A percentile compares a stretch with the other conserved stretches of the same genome.
Evolutionary conservation across 371 early-diverging fungal species (phyloP).

Genomic region (Mortierella sp.): DNA sequence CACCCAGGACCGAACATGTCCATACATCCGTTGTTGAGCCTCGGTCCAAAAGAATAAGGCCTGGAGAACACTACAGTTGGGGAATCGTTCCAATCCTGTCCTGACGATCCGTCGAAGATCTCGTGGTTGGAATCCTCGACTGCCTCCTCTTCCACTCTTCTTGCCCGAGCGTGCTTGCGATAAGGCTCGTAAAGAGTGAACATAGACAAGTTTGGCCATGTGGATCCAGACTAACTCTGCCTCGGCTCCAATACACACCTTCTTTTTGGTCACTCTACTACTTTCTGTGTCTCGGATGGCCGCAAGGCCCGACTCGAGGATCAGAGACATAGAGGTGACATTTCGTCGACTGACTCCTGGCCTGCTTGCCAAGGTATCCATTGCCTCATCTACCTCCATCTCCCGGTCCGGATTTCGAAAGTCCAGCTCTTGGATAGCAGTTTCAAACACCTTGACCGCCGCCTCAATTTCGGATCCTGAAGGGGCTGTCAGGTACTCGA

Average conservation of each 20-base stretch:
- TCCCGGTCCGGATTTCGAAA: slow-evolving; percentile 33
- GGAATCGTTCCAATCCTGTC: slow-evolving; percentile 60
- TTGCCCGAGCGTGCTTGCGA: not conserved
- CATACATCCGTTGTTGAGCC: slow-evolving; percentile 69
- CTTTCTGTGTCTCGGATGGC: slow-evolving; percentile 19
- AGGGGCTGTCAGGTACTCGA: slow-evolving; percentile 63
- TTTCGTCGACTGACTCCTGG: not conserved
- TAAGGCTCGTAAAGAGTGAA: slow-evolving; percentile 20
- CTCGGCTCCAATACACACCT: slow-evolving; percentile 29
- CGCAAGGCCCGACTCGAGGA: slow-evolving; percentile 54
- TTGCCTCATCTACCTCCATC: slow-evolving; percentile 4
- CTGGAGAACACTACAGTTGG: slow-evolving; percentile 68
- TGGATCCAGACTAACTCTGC: slow-evolving; percentile 46
- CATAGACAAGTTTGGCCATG: slow-evolving; percentile 35
- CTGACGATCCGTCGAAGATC: slow-evolving; percentile 62
- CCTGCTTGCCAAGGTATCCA: not conserved
- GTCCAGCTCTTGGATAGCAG: slow-evolving; percentile 54
- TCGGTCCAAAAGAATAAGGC: slow-evolving; percentile 75
- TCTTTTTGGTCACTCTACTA: slow-evolving; percentile 17
- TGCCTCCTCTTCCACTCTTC: slow-evolving; percentile 1
- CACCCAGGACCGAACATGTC: slow-evolving; percentile 65
- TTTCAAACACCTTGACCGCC: slow-evolving; percentile 62
- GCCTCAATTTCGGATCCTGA: slow-evolving; percentile 46
- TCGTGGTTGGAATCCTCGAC: slow-evolving; percentile 60
- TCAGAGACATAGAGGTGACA: slow-evolving; percentile 6